These are phyloP conservation scores for Camellia oleifera DNA, from an alignment of 179 eudicot genomes.

Conservation along the genomic window DNA sequence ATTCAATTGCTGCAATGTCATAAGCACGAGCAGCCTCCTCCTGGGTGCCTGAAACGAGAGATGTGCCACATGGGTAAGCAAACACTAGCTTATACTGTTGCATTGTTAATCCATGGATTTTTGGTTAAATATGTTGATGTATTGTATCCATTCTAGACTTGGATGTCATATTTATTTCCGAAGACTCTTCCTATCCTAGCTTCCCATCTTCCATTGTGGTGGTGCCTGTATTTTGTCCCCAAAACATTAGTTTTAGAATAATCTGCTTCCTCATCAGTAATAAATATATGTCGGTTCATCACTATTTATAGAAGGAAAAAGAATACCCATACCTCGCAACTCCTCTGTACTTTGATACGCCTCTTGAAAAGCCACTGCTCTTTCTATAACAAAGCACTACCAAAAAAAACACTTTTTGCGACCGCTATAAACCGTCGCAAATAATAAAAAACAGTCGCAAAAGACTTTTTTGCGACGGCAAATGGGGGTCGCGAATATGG, in stretches of 20 bases:
- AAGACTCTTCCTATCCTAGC: slow-evolving; percentile 67
- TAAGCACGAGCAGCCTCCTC: slow-evolving; percentile 57
- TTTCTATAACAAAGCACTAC: slow-evolving; percentile 21
- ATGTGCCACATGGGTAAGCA: background rate
- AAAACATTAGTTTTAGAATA: background rate
- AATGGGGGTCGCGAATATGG: too few relatives aligned
- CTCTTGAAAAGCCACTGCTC: slow-evolving; percentile 58
- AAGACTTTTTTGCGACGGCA: too few relatives aligned
- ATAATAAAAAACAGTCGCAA: too few relatives aligned
- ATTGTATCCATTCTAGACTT: slow-evolving; percentile 17
- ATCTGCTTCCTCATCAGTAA: background rate
- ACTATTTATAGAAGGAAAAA: background rate
- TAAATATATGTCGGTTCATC: background rate
- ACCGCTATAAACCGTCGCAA: too few relatives aligned
- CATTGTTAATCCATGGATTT: too few relatives aligned
- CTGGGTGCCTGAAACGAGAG: slow-evolving; percentile 32
- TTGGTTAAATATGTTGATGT: too few relatives aligned
- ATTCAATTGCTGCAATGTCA: slow-evolving; percentile 50
- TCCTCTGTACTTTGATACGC: slow-evolving; percentile 52
- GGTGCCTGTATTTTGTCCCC: slow-evolving; percentile 39
- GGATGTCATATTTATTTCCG: slow-evolving; percentile 55
- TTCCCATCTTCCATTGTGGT: slow-evolving; percentile 67
- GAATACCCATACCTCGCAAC: slow-evolving; percentile 40
- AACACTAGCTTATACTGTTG: too few relatives aligned
- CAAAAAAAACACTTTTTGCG: too few relatives aligned